Evolutionary conservation across 306 rosid genomes (phyloP).

Genomic region (Cicer bijugum): DNA sequence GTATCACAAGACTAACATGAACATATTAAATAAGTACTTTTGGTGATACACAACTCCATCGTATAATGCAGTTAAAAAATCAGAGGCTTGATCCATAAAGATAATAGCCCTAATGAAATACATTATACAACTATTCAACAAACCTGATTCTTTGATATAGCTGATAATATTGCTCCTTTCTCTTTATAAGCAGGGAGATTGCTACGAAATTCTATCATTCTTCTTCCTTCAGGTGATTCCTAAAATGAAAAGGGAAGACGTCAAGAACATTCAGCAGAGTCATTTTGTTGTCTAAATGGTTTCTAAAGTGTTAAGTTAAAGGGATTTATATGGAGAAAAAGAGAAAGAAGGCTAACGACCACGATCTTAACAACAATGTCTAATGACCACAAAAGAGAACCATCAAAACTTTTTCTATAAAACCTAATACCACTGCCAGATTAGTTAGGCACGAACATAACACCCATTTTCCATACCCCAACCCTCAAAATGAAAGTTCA

Average conservation of each 20-base stretch:
- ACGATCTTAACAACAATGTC: neutral
- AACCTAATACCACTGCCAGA: slow-evolving; percentile 15
- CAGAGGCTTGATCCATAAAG: slow-evolving; percentile 37
- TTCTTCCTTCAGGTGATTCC: slow-evolving; percentile 82
- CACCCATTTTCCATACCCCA: slow-evolving; percentile 4
- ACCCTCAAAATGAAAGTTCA: slow-evolving; percentile 31
- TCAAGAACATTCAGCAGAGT: slow-evolving; percentile 38
- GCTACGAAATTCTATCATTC: slow-evolving; percentile 76
- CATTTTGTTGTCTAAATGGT: slow-evolving; percentile 32
- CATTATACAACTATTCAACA: slow-evolving; percentile 30
- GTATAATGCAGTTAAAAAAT: slow-evolving; percentile 27
- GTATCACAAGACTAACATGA: slow-evolving; percentile 18
- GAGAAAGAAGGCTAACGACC: neutral
- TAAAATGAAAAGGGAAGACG: slow-evolving; percentile 46
- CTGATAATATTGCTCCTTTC: slow-evolving; percentile 73
- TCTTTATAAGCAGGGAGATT: slow-evolving; percentile 85
- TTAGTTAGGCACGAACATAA: slow-evolving; percentile 18
- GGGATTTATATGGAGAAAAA: neutral
- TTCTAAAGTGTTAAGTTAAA: slow-evolving; percentile 22
- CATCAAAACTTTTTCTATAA: slow-evolving; percentile 20
- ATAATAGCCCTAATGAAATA: slow-evolving; percentile 19
- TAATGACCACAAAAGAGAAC: slow-evolving; percentile 14
- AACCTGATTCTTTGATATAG: slow-evolving; percentile 83
- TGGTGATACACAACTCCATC: slow-evolving; percentile 22
- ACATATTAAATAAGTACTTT: slow-evolving; percentile 11